Base-by-base conservation (phyloP, 306 rosid genomes). In the Prunus salicina region DNA sequence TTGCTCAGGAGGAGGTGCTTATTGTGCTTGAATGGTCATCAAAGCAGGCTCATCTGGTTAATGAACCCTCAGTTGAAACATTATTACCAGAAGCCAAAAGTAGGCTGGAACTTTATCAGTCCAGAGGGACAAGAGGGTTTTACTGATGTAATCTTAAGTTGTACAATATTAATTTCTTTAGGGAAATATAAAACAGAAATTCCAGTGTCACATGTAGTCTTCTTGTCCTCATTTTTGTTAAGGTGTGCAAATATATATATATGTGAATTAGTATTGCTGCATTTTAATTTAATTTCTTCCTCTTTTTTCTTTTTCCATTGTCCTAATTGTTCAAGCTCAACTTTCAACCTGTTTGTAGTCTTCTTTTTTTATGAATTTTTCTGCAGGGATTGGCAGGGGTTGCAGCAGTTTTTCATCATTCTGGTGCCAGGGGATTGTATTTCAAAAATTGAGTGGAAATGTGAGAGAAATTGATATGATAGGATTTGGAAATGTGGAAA, bases 101-200 rank as follows among this genome's bases (percentile, higher is more conserved):
- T 77, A 81, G 96, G 55, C 77, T 92, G 79, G 97, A 89, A 71
- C 91, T 88, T 22, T 92, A 92, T 79, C 97, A 92, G 77, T 92
- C 97, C 38, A 87, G 97, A 84, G 93, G 88, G 27, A 76, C 91
- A 2, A 87, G 97, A 75, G 95, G 90, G 71, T 89, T 88, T 74
- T 83, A 83, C 38, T 92, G 79, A 86, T 78, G 79, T 63, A 25
- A 38, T 57, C 46, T 38, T 14, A 55, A 11, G 57, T 24, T 71
- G 67, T 45, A 78, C 28, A 60, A 53, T 57, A 63, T 72, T 15
- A 41, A 46, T 27, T 51, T 67, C 12, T 57, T 57, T 22, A 66
- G 71, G 65, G 30, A 65, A 52, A 65, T 57, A 41, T 1, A 55
- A 25, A 64, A 53, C 16, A 63, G 15, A 7, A 63, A 71, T 22